Evolutionary conservation across 805 yeast genomes (phyloP), one percentile per base, ranked within the genome.

Genomic region (Starmerella apicola): DNA sequence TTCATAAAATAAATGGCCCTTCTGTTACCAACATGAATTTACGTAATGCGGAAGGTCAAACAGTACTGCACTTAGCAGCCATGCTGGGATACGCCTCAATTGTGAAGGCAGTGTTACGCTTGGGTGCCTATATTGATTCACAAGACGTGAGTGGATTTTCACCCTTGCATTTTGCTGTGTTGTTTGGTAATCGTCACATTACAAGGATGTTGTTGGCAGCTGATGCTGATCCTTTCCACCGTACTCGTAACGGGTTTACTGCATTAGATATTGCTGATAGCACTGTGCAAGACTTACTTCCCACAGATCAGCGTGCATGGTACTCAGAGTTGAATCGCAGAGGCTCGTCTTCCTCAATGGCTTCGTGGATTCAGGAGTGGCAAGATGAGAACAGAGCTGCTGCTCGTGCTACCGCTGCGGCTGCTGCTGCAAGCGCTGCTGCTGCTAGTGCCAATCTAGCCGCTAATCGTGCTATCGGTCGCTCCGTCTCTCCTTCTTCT

Each of bases 81-180:
- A 57, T 81, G 43, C 76, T 78, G 54, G 88, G 88, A 17, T 81
- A 82, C 52, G 58, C 63, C 31, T 67, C 70, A 25, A 66, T 91
- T 39, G 71, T 74, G 15, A 62, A 70, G 19, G 76, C 76, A 21
- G 67, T 91, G 52, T 63, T 86, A 3, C 74, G 69, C 36, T 73
- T 62, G 30, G 78, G 77, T 28, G 78, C 84, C 43, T 41, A 51
- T 20, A 39, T 57, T 21, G 86, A 83, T 58, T 65, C 68, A 34
- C 73, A 71, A 51, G 98, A 91, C 57, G 67, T 70, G 32, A 81
- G 78, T 55, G 95, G 94, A 1, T 72, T 73, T 46, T 78, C 95
- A 0, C 94, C 98, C 4, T 64, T 91, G 42, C 95, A 86, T 58
- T 77, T 81, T 54, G 95, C 96, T 0, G 72, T 84, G 24, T 57